Evolutionary conservation across 2,329 filamentous ascomycete species (phyloP), one percentile per base, ranked within the genome.

Genomic region (Alternaria longipes): DNA sequence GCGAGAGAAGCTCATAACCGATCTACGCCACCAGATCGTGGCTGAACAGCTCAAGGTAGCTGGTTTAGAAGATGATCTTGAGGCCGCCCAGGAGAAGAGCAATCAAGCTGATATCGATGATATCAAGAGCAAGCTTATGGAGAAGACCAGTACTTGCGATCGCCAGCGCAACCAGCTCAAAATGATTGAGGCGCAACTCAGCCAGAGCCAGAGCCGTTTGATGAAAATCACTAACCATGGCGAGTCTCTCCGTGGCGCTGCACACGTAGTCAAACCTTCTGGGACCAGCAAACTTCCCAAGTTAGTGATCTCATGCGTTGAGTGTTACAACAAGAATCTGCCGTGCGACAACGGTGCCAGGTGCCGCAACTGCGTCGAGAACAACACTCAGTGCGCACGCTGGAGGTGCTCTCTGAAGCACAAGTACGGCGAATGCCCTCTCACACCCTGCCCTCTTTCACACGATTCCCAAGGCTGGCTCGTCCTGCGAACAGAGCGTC

Each of bases 361-460:
- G 18, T 78, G 75, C 60, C 63, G 59, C 6, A 65, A 63, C 47
- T 78, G 75, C 45, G 45, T n/a, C 1, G 67, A 70, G 8, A 60
- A 60, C 7, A 58, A 64, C 11, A 42, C 61, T 8, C 55, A 40
- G 7, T 78, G 75, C 45, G 54, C 58, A 3, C 66, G 75, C 2
- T 77, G 73, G 73, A 70, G 67, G 30, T 78, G 75, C 54, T 69
- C 67, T 5, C 28, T 73, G 14, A 62, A 65, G 38, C 73, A 77
- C 22, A 60, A 67, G 24, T 45, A 72, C 2, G 70, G 66, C 22
- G 34, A 70, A 1, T 78, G 75, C 38, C 49, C 66, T 2, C 58
- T 65, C 6, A 22, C 54, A 0, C 70, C 66, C 2, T 78, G 75
- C 57, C 54, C 55, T 3, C 47, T 76, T 28, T 56, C 60, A 0